Percentiles rank a stretch among this genome's conserved stretches.
Evolutionary conservation across 768 basidiomycete genomes (phyloP).

Genomic region (Panellus pusillus): DNA sequence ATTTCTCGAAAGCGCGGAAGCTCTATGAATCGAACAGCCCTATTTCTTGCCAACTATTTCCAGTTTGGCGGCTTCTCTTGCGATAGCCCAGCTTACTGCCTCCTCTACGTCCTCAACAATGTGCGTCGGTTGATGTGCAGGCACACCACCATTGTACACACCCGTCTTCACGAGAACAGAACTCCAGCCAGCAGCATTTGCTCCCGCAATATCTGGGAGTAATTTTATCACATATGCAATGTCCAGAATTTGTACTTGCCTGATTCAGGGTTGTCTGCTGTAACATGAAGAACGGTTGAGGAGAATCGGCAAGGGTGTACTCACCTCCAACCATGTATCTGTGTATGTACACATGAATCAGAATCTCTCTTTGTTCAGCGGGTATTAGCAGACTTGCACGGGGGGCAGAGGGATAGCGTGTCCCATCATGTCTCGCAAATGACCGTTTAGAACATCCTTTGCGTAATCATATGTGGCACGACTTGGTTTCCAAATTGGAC

Average conservation of each 20-base stretch:
- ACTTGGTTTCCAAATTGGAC: slow-evolving; percentile 86
- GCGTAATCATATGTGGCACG: slow-evolving; percentile 82
- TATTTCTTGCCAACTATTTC: no score
- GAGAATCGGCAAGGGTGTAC: slow-evolving; percentile 26
- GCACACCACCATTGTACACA: slow-evolving; percentile 75
- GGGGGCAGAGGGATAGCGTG: slow-evolving; percentile 31
- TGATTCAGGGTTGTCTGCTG: slow-evolving; percentile 84
- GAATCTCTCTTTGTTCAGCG: slow-evolving; percentile 11
- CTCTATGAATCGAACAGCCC: no score
- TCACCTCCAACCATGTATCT: slow-evolving; percentile 96
- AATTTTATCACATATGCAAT: neutral
- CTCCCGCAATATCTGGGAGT: slow-evolving; percentile 76
- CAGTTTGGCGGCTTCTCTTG: slow-evolving; percentile 45
- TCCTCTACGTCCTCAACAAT: slow-evolving; percentile 77
- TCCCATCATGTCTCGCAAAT: slow-evolving; percentile 40
- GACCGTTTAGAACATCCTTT: slow-evolving; percentile 55
- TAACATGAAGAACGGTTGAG: slow-evolving; percentile 3
- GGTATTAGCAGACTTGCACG: slow-evolving; percentile 46
- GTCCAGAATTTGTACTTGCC: slow-evolving; percentile 35
- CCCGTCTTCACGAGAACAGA: slow-evolving; percentile 89
- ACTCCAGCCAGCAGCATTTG: slow-evolving; percentile 80
- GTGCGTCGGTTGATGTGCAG: slow-evolving; percentile 69
- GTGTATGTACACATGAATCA: slow-evolving; percentile 15
- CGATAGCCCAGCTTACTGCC: slow-evolving; percentile 74
- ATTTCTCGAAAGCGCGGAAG: no score